Evolutionary conservation across 192 early-diverging fungal species (phyloP), one percentile per base, ranked within the genome.

Genomic region (Paraglomus brasilianum): DNA sequence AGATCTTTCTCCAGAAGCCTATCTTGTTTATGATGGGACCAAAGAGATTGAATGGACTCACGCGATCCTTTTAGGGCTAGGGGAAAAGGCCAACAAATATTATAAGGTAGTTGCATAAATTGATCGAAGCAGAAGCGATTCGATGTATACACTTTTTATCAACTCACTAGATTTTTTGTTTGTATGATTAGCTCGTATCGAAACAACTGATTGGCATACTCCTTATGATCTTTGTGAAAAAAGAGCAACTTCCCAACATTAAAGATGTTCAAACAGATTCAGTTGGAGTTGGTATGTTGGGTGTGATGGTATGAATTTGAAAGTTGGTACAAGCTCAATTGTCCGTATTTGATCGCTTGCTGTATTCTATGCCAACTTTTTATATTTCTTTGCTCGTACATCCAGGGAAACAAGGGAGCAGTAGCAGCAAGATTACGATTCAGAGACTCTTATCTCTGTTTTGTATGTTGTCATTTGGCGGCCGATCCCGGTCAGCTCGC

Each of bases 381-480:
- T 14, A 36, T 13, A 15, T 9, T 38, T 1, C n/a, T n/a, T n/a
- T n/a, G n/a, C n/a, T n/a, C n/a, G n/a, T n/a, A n/a, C n/a, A n/a
- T n/a, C n/a, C 73, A 89, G 89, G 97, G 95, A 43, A 99, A 99
- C 78, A 99, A 99, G 81, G 97, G 97, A 19, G 93, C 89, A 0
- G 90, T 94, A 7, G 88, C 89, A 2, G 85, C 96, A 43, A 83
- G 95, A 19, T 74, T 98, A 49, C 78, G 84, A 17, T 85, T 86
- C 55, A 73, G 85, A 48, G 93, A 95, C 71, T 89, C 93, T 5
- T 92, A 91, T 57, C 36, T 96, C 3, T 89, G 89, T 51, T 88
- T 96, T 75, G 89, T 99, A n/a, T 93, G 89, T 68, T 83, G 87
- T 40, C 97, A 99, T 74, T 75, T 99, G 50, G 97, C 97, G 0